Evolutionary conservation across 2,329 filamentous ascomycete genomes (phyloP).

Genomic region (Colletotrichum nymphaeae): DNA sequence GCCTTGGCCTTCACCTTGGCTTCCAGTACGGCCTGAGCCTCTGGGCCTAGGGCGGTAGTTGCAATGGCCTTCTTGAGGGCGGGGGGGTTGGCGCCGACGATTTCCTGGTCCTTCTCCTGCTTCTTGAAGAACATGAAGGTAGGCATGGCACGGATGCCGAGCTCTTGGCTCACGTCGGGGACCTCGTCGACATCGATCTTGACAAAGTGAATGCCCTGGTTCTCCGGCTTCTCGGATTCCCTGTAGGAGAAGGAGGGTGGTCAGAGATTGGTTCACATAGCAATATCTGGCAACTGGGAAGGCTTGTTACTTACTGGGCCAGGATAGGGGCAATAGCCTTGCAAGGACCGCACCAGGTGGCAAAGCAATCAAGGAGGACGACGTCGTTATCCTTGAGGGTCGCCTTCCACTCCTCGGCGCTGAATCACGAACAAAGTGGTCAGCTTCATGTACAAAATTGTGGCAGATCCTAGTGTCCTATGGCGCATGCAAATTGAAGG

Average conservation of each 20-base stretch:
- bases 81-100: constrained; percentile 84
- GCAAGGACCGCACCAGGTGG: constrained; percentile 95
- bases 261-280: not conserved
- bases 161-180: constrained; percentile 78
- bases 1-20: not conserved
- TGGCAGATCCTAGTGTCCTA: not conserved
- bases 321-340: constrained; percentile 78
- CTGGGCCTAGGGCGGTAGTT: no score
- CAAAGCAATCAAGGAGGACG: constrained; percentile 88
- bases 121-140: constrained; percentile 89
- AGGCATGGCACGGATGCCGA: constrained; percentile 90
- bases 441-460: not conserved
- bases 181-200: constrained; percentile 93
- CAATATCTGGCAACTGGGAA: no score
- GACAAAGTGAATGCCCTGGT: constrained; percentile 77
- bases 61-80: constrained; percentile 65
- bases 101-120: constrained; percentile 76
- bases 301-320: no score
- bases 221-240: constrained; percentile 53
- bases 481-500: not conserved
- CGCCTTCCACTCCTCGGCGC: constrained; percentile 35
- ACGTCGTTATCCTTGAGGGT: constrained; percentile 66
- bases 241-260: not conserved
- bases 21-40: no score
- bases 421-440: not conserved